Evolutionary conservation across 257 asterid species (phyloP).

Genomic region (Plectranthus barbatus): DNA sequence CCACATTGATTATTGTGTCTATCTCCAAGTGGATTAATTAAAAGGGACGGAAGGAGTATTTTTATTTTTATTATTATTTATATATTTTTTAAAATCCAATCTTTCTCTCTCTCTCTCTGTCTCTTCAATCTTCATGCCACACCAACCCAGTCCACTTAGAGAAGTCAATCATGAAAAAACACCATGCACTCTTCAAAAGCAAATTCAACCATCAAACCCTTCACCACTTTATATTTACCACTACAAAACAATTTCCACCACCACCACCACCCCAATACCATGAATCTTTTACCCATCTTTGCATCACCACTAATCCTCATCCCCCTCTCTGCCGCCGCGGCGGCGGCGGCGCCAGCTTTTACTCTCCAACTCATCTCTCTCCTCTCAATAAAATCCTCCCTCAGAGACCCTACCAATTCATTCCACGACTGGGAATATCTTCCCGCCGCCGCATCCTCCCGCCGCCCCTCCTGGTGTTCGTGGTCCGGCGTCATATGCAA

Average conservation of each 20-base stretch:
- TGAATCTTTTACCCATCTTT: conserved; percentile 23
- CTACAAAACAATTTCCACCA: conserved; percentile 21
- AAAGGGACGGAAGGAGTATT: too few species aligned
- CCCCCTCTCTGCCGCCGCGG: conserved; percentile 14
- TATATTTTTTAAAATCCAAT: too few species aligned
- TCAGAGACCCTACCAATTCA: conserved; percentile 50
- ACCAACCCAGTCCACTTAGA: conserved; percentile 40
- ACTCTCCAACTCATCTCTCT: conserved; percentile 50
- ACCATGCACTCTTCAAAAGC: conserved; percentile 72
- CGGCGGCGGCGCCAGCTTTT: conserved; percentile 14
- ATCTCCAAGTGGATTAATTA: too few species aligned
- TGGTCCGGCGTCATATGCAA: conserved; percentile 79
- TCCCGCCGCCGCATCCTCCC: conserved; percentile 24
- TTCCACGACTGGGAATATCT: conserved; percentile 55
- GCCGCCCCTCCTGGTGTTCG: conserved; percentile 53
- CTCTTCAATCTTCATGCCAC: conserved; percentile 28
- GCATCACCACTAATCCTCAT: not conserved
- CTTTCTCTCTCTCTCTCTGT: not conserved
- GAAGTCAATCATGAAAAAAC: conserved; percentile 57
- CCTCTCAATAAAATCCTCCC: conserved; percentile 52
- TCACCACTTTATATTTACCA: conserved; percentile 55
- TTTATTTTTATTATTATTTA: too few species aligned
- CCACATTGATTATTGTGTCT: too few species aligned
- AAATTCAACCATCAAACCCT: conserved; percentile 37
- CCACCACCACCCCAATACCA: conserved; percentile 26